These are phyloP conservation scores for Prototheca cutis DNA, from an alignment of 163 green algal species.

Conservation along the genomic window DNA sequence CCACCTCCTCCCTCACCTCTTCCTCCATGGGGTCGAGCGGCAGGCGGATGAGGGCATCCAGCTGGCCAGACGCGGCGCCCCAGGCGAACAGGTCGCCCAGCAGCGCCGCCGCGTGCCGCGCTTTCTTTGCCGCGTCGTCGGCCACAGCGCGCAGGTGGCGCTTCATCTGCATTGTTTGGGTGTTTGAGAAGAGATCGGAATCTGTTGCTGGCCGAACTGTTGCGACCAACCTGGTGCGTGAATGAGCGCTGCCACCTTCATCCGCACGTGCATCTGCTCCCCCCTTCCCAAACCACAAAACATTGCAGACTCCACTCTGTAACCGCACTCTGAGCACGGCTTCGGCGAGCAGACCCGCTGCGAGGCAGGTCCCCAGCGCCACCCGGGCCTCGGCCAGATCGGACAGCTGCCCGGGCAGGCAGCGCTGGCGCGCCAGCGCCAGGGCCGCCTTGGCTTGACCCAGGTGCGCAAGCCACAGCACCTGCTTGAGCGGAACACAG, in stretches of 20 bases:
- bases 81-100: conserved; percentile 12
- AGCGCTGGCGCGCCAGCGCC: conserved; percentile 23
- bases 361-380: neutral
- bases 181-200: no score
- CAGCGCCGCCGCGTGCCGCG: conserved; percentile 3
- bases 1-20: conserved; percentile 12
- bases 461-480: conserved; percentile 22
- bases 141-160: neutral
- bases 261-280: no score
- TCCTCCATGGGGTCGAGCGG: conserved; percentile 11
- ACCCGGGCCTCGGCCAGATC: neutral
- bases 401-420: neutral
- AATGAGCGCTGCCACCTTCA: no score
- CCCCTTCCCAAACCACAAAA: no score
- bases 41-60: conserved; percentile 18
- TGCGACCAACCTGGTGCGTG: no score
- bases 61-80: neutral
- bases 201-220: no score
- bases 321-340: neutral
- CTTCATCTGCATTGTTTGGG: conserved; percentile 3
- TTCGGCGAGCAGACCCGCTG: neutral
- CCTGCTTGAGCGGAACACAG: conserved; percentile 5
- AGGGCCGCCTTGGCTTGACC: conserved; percentile 29
- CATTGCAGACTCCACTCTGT: neutral
- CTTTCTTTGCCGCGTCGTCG: neutral